Percentiles rank a stretch among this genome's conserved stretches.
Evolutionary conservation across 805 yeast species (phyloP).

Genomic region (Limtongia smithiae): DNA sequence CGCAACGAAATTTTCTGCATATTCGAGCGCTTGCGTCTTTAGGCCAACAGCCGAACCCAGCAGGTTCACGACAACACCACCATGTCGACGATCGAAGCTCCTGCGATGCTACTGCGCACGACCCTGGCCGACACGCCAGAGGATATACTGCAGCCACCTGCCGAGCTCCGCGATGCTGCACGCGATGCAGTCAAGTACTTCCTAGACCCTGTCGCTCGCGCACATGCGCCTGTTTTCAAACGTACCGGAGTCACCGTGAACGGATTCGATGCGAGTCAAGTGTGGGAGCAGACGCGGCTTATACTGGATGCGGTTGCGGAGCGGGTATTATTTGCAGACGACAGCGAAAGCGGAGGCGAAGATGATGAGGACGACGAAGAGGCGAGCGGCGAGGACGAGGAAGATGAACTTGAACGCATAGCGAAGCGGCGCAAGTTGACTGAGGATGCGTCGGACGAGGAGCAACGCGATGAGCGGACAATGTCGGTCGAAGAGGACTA

Average conservation of each 20-base stretch:
- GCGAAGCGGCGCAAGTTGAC: constrained; percentile 22
- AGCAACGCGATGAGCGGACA: constrained; percentile 27
- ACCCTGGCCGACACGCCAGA: constrained; percentile 15
- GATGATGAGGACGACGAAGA: constrained; percentile 50
- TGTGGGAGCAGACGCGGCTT: constrained; percentile 89
- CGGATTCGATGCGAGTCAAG: constrained; percentile 85
- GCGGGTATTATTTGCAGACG: constrained; percentile 52
- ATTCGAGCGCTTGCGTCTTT: too few species aligned
- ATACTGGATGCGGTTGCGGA: constrained; percentile 76
- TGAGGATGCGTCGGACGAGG: constrained; percentile 6
- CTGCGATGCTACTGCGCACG: background rate
- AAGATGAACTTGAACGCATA: constrained; percentile 21
- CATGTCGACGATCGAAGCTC: background rate
- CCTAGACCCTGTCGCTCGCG: constrained; percentile 56
- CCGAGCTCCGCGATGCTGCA: constrained; percentile 27
- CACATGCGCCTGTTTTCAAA: constrained; percentile 54
- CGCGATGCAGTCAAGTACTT: constrained; percentile 42
- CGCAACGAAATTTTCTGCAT: too few species aligned
- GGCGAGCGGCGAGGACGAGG: constrained; percentile 43
- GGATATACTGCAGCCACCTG: constrained; percentile 10
- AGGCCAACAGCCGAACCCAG: too few species aligned
- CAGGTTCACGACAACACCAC: background rate
- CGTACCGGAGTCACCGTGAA: constrained; percentile 73
- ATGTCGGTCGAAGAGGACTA: constrained; percentile 31
- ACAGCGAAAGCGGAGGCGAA: constrained; percentile 43